Evolutionary conservation across 176 grass and related monocot species (phyloP).

Genomic region (Metroxylon sagu): DNA sequence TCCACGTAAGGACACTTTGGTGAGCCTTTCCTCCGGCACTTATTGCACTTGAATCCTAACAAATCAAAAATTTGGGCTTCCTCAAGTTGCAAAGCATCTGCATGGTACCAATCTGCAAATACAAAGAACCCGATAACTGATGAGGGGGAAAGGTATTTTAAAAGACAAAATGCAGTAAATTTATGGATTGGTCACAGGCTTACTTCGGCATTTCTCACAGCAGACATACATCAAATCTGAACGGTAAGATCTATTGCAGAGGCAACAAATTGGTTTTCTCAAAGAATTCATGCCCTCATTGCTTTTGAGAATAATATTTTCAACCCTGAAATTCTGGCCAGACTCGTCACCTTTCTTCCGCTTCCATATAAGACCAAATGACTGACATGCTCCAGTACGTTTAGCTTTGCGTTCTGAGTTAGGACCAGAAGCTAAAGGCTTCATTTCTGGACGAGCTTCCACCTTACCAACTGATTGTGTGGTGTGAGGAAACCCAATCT

Average conservation of each 20-base stretch:
- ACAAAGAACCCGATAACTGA: conserved; percentile 1
- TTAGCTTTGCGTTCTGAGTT: conserved; percentile 39
- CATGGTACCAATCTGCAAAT: conserved; percentile 91
- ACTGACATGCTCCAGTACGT: conserved; percentile 13
- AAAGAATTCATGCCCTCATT: conserved; percentile 36
- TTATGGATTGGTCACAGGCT: conserved; percentile 21
- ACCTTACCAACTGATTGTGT: conserved; percentile 17
- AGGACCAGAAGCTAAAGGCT: conserved; percentile 19
- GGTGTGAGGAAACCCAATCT: not conserved
- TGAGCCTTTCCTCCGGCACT: conserved; percentile 75
- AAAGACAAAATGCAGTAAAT: conserved; percentile 15
- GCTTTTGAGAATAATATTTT: conserved; percentile 73
- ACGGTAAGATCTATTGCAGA: conserved; percentile 62
- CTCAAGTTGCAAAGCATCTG: conserved; percentile 72
- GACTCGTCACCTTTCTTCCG: conserved; percentile 33
- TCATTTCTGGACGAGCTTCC: conserved; percentile 30
- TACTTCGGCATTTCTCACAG: conserved; percentile 81
- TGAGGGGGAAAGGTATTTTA: not conserved
- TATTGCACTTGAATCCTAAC: conserved; percentile 68
- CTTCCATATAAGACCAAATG: conserved; percentile 87
- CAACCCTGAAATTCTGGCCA: conserved; percentile 49
- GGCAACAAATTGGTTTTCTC: conserved; percentile 54
- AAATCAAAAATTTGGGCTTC: conserved; percentile 60
- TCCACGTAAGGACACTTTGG: conserved; percentile 68
- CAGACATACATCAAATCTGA: conserved; percentile 63